Evolutionary conservation across 805 yeast genomes (phyloP).

Genomic region (Saturnispora ahearnii): DNA sequence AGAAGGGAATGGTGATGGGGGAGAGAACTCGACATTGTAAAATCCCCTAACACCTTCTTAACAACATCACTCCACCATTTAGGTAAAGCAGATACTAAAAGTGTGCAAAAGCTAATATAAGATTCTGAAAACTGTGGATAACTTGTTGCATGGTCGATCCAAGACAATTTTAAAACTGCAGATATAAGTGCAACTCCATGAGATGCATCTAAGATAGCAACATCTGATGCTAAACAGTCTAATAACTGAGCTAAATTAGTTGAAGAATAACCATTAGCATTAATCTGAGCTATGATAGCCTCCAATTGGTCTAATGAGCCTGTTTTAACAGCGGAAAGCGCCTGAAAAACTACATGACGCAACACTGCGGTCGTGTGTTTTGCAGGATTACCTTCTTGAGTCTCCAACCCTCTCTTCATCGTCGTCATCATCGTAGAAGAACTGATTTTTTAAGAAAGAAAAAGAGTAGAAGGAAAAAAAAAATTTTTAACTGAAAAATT

Average conservation of each 20-base stretch:
- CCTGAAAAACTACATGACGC: constrained; percentile 4
- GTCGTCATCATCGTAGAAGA: background rate
- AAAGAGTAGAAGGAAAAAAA: background rate
- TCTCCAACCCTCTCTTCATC: background rate
- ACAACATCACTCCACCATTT: constrained; percentile 87
- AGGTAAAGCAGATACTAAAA: constrained; percentile 78
- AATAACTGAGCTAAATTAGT: constrained; percentile 1
- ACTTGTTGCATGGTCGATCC: constrained; percentile 39
- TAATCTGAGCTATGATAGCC: constrained; percentile 1
- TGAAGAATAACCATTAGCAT: constrained; percentile 3
- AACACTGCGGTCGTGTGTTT: constrained; percentile 1
- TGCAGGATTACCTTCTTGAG: background rate
- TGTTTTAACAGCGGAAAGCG: background rate
- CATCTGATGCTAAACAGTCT: background rate
- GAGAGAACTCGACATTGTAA: constrained; percentile 26
- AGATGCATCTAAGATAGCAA: constrained; percentile 1
- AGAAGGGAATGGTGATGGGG: constrained; percentile 57
- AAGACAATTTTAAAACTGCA: constrained; percentile 51
- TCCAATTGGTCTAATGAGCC: constrained; percentile 5
- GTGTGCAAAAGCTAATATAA: constrained; percentile 65
- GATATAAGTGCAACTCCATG: background rate
- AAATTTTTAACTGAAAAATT: constrained; percentile 1
- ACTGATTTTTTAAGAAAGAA: background rate
- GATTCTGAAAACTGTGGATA: constrained; percentile 33
- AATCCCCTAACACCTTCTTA: constrained; percentile 53